A percentile compares a stretch with the other conserved stretches of the same genome.
Evolutionary conservation across 306 rosid species (phyloP).

Genomic region (Cucumis hystrix): DNA sequence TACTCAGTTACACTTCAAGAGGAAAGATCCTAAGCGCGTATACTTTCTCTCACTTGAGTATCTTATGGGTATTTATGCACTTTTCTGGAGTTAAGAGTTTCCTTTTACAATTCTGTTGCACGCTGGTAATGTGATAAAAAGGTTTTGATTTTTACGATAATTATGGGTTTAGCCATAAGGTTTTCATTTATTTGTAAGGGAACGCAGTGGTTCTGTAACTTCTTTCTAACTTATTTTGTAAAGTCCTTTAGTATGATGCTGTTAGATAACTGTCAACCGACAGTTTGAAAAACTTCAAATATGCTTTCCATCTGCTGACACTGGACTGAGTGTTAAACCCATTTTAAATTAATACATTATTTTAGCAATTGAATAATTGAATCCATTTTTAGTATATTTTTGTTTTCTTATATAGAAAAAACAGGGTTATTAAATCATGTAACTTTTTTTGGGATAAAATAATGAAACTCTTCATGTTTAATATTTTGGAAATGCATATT

Average conservation of each 20-base stretch:
- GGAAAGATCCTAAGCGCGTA: conserved; percentile 60
- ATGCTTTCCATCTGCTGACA: not conserved
- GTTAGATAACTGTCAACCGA: not conserved
- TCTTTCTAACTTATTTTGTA: not conserved
- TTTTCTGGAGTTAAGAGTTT: conserved; percentile 1
- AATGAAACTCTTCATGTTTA: not conserved
- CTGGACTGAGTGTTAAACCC: not conserved
- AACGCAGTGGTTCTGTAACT: not conserved
- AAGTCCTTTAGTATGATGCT: not conserved
- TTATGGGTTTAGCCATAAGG: not conserved
- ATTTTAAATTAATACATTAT: not conserved
- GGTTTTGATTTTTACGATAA: not conserved
- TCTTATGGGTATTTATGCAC: conserved; percentile 52
- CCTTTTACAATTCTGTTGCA: not conserved
- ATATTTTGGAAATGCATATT: not conserved
- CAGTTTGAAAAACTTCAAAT: not conserved
- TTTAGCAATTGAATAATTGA: not conserved
- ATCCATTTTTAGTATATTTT: not conserved
- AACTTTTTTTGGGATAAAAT: not conserved
- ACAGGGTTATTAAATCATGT: not conserved
- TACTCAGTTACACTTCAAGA: conserved; percentile 46
- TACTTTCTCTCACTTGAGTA: conserved; percentile 74
- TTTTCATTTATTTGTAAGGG: not conserved
- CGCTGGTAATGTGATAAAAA: not conserved
- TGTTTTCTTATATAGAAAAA: not conserved